Conservation (phyloP, 768 basidiomycete species). For the Suillus brevipes region DNA sequence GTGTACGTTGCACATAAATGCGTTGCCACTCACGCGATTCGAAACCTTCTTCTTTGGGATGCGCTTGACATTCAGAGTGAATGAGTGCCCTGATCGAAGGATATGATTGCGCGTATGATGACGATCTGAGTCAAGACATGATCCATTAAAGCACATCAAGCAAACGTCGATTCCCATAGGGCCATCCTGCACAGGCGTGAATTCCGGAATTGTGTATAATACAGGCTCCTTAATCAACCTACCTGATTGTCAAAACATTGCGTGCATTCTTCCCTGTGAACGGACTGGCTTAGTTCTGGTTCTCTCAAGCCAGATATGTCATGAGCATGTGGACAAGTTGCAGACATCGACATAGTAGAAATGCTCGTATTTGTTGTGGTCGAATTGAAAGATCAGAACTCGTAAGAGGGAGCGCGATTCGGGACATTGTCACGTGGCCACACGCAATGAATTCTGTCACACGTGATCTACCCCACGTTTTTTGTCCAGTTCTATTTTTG, state of each 20-base stretch:
- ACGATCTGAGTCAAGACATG: conserved; percentile 62
- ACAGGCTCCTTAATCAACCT: conserved; percentile 14
- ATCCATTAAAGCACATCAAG: conserved; percentile 92
- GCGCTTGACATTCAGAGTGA: conserved; percentile 81
- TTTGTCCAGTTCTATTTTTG: neutral
- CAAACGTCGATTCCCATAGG: conserved; percentile 86
- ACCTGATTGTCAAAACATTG: conserved; percentile 97
- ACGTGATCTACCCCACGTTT: neutral
- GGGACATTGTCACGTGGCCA: neutral
- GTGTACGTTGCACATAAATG: conserved; percentile 1
- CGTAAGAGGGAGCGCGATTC: neutral
- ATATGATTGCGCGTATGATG: conserved; percentile 77
- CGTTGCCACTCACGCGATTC: conserved; percentile 56
- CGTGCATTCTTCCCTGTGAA: conserved; percentile 93
- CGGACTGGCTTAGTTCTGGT: conserved; percentile 67
- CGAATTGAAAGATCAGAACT: conserved; percentile 1
- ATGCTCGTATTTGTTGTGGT: neutral
- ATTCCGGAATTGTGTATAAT: neutral
- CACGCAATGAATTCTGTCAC: neutral
- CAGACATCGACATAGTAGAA: conserved; percentile 19
- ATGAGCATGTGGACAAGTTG: conserved; percentile 53
- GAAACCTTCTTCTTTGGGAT: conserved; percentile 56
- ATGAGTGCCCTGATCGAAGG: conserved; percentile 68
- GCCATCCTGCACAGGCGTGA: conserved; percentile 51
- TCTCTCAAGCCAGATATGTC: conserved; percentile 49